Percentiles rank a stretch among this genome's conserved stretches.
phyloP scores from a whole-genome alignment of 2,329 filamentous ascomycete species.

The Ophiostoma pallidulum region DNA sequence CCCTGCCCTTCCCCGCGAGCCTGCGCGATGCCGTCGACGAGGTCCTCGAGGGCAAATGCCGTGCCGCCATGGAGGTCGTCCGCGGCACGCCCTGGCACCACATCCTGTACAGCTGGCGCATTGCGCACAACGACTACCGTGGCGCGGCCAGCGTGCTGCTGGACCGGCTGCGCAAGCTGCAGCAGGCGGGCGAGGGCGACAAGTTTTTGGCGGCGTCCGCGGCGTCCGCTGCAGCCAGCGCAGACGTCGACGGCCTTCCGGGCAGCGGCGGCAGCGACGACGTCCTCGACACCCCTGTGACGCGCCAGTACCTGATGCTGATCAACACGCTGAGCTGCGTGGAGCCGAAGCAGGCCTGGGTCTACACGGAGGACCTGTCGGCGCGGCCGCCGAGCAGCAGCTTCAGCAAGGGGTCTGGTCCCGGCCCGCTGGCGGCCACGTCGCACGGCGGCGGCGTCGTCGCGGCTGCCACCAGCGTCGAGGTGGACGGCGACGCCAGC shows the following conservation, averaged over 20 bases:
- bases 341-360: conserved; percentile 71
- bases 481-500: not conserved
- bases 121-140: conserved; percentile 76
- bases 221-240: not conserved
- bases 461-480: not conserved
- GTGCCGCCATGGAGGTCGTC: conserved; percentile 40
- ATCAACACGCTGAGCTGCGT: conserved; percentile 91
- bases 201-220: conserved; percentile 28
- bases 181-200: conserved; percentile 49
- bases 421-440: too few species aligned
- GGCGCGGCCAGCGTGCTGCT: conserved; percentile 58
- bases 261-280: conserved; percentile 35
- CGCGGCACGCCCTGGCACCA: conserved; percentile 68
- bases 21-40: conserved; percentile 72
- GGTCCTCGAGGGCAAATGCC: conserved; percentile 61
- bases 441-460: too few species aligned
- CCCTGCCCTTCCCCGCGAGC: conserved; percentile 62
- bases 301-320: conserved; percentile 74
- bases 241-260: not conserved
- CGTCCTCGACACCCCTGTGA: conserved; percentile 52
- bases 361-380: conserved; percentile 46
- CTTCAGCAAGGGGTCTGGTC: too few species aligned
- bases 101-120: conserved; percentile 84
- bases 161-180: conserved; percentile 54
- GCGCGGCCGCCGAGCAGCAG: too few species aligned